Conservation (phyloP, 768 basidiomycete species). For the Strobilomyces dryophilus region DNA sequence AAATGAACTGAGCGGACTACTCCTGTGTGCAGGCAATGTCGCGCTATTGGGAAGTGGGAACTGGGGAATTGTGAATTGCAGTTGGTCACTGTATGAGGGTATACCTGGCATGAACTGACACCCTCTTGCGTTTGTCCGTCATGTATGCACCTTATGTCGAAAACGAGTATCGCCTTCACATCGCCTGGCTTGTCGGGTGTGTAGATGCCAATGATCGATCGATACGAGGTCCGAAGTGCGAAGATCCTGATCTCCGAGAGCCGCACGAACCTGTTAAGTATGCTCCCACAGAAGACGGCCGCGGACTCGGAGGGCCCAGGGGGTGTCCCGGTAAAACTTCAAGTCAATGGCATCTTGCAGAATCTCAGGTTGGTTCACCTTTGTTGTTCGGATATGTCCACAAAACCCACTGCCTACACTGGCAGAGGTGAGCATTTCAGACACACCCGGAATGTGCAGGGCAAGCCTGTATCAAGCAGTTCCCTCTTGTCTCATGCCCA, state of each 20-base stretch:
- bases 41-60: constrained; percentile 3
- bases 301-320: neutral
- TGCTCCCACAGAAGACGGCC: constrained; percentile 11
- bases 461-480: constrained; percentile 16
- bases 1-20: constrained; percentile 68
- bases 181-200: neutral
- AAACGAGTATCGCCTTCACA: constrained; percentile 15
- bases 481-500: constrained; percentile 23
- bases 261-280: neutral
- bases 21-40: neutral
- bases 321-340: constrained; percentile 16
- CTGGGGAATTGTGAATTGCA: constrained; percentile 2
- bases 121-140: constrained; percentile 14
- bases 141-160: constrained; percentile 28
- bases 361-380: constrained; percentile 23
- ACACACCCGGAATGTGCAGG: constrained; percentile 52
- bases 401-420: neutral
- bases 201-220: constrained; percentile 2
- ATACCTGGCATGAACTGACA: constrained; percentile 31
- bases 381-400: neutral
- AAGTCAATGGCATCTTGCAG: constrained; percentile 28
- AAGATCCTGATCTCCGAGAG: neutral
- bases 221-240: neutral
- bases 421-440: constrained; percentile 77
- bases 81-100: constrained; percentile 23